These are phyloP conservation scores for Gossypium herbaceum DNA, from an alignment of 345 rosid species.

Conservation along the genomic window DNA sequence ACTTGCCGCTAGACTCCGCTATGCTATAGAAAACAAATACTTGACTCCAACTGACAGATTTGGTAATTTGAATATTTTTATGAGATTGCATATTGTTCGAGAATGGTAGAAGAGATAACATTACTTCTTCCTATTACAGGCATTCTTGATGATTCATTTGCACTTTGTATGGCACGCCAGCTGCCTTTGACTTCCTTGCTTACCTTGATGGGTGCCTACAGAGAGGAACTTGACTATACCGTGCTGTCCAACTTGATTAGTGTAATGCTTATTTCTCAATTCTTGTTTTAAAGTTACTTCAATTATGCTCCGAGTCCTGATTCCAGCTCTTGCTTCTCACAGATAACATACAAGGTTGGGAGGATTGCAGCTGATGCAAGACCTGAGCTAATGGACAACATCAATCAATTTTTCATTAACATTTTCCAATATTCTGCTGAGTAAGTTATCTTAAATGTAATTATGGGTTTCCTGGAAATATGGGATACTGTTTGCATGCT, in stretches of 20 bases:
- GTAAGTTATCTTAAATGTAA: constrained; percentile 40
- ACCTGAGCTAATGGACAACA: constrained; percentile 46
- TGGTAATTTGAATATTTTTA: constrained; percentile 38
- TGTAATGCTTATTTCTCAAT: constrained; percentile 42
- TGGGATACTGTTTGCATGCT: neutral
- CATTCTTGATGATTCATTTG: constrained; percentile 84
- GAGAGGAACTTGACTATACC: constrained; percentile 74
- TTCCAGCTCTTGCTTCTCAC: constrained; percentile 27
- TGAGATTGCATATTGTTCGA: constrained; percentile 4
- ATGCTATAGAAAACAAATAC: constrained; percentile 62
- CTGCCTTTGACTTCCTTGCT: constrained; percentile 76
- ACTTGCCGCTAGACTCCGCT: constrained; percentile 69
- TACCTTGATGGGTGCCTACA: constrained; percentile 67
- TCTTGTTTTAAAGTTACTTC: constrained; percentile 13
- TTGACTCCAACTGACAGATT: constrained; percentile 74
- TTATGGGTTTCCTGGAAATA: neutral
- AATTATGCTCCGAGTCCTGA: constrained; percentile 15
- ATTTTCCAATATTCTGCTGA: constrained; percentile 64
- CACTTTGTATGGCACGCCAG: constrained; percentile 90
- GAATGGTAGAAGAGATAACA: constrained; percentile 9
- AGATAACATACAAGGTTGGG: constrained; percentile 70
- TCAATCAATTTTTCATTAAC: constrained; percentile 53
- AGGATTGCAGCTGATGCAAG: constrained; percentile 77
- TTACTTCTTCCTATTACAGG: constrained; percentile 41
- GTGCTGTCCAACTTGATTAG: constrained; percentile 75